phyloP scores from a whole-genome alignment of 1,284 basidiomycete genomes.

The Ceratobasidium sp. region DNA sequence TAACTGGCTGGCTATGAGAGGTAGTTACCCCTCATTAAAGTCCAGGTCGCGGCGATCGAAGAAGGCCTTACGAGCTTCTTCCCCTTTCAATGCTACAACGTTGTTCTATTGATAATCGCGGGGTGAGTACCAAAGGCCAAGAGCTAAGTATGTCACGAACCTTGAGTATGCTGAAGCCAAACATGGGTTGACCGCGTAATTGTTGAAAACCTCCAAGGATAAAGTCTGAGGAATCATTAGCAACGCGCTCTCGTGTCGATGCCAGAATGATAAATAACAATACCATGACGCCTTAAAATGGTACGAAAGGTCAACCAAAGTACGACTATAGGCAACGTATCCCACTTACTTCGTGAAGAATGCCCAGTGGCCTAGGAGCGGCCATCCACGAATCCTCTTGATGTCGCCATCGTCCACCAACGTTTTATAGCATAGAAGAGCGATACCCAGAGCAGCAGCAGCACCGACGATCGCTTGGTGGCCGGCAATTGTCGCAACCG shows the following conservation, averaged over 20 bases:
- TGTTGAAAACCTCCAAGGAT: background rate
- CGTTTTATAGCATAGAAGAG: conserved; percentile 10
- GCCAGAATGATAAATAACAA: background rate
- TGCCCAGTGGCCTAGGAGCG: conserved; percentile 21
- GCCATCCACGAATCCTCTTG: conserved; percentile 30
- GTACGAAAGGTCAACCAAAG: background rate
- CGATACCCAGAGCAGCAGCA: background rate
- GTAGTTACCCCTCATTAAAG: conserved; percentile 19
- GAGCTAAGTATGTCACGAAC: background rate
- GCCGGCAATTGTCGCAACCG: background rate
- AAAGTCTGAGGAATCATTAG: conserved; percentile 17
- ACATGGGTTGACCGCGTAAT: background rate
- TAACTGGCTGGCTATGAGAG: background rate
- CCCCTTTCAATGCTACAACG: conserved; percentile 21
- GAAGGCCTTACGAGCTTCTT: conserved; percentile 27
- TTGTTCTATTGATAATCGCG: background rate
- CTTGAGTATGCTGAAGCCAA: conserved; percentile 21
- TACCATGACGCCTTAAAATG: background rate
- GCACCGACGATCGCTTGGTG: background rate
- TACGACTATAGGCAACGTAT: no score
- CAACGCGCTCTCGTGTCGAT: no score
- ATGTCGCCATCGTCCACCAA: background rate
- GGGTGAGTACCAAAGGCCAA: no score
- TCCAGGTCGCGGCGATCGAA: conserved; percentile 1
- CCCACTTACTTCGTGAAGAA: conserved; percentile 30